Evolutionary conservation across 2,329 filamentous ascomycete species (phyloP), one percentile per base, ranked within the genome.

Genomic region (Alternaria sp.): DNA sequence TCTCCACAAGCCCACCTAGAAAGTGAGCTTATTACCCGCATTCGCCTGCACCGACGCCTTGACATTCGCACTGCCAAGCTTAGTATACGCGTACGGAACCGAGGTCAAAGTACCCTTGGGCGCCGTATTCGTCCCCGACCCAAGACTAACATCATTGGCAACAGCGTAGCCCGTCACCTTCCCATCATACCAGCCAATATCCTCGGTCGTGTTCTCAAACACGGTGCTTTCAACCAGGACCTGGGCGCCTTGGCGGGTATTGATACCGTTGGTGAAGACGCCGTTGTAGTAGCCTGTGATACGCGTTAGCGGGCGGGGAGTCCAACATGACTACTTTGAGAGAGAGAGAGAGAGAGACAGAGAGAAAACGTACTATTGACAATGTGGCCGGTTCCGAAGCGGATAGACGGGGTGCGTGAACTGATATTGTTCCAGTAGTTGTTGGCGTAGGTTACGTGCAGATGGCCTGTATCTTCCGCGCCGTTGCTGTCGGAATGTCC

Each of bases 401-500:
- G 87, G 74, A 90, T 73, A 5, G 84, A 86, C 6, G 89, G 89
- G 0, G 79, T 81, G 56, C 89, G 88, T 8, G 85, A 88, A 82
- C 88, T 87, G 73, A 89, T 77, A 81, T 89, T 89, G 66, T 73
- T 71, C 83, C 83, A 90, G 81, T 86, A 81, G 84, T 91, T 91
- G 82, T 89, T 86, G 79, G 84, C 83, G 74, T 88, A 89, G 57
- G 89, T 91, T 54, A 91, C 81, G 71, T 81, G 84, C 46, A 91
- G 81, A 71, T 88, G 82, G 64, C 88, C 88, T 6, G 72, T 85
- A 78, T 91, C 89, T 67, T 89, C 84, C 49, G 71, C 78, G 34
- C 64, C 78, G 79, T 89, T 89, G 77, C 63, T 82, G 81, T 89
- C 85, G 42, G 82, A 85, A 81, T 89, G 87, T 12, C 86, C 87